These are phyloP conservation scores for Fusarium floridanum DNA, from an alignment of 2,329 filamentous ascomycete genomes.

Conservation along the genomic window DNA sequence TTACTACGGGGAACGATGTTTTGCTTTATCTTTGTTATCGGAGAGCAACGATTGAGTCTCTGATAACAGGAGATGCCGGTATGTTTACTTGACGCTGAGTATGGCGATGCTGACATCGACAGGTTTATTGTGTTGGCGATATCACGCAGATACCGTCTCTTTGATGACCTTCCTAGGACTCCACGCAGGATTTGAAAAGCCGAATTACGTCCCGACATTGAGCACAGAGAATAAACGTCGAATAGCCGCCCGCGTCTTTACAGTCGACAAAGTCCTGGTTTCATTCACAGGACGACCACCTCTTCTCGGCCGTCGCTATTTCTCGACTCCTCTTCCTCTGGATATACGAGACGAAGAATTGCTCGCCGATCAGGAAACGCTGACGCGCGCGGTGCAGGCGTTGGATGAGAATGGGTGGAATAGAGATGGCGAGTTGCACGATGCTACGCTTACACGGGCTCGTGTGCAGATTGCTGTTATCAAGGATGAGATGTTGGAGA, in stretches of 20 bases:
- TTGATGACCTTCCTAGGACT: conserved; percentile 54
- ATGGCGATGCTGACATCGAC: background rate
- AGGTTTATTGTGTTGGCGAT: conserved; percentile 56
- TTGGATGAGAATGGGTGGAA: conserved; percentile 68
- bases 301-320: conserved; percentile 64
- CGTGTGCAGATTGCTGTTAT: conserved; percentile 62
- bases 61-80: conserved; percentile 57
- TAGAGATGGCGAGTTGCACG: conserved; percentile 56
- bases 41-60: conserved; percentile 52
- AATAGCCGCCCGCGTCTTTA: conserved; percentile 54
- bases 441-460: conserved; percentile 61
- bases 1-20: conserved; percentile 51
- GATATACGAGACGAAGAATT: conserved; percentile 66
- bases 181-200: conserved; percentile 44
- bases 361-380: conserved; percentile 55
- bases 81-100: conserved; percentile 22
- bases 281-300: conserved; percentile 69
- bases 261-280: conserved; percentile 63
- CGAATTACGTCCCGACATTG: conserved; percentile 50
- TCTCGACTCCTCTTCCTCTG: conserved; percentile 64
- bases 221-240: conserved; percentile 51
- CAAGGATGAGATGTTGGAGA: conserved; percentile 70
- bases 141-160: conserved; percentile 53
- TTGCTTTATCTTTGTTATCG: conserved; percentile 55
- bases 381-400: conserved; percentile 31